Percentiles rank a stretch among this genome's conserved stretches.
These are phyloP conservation scores for Dothistroma septosporum DNA, from an alignment of 2,329 filamentous ascomycete species.

Conservation along the genomic window DNA sequence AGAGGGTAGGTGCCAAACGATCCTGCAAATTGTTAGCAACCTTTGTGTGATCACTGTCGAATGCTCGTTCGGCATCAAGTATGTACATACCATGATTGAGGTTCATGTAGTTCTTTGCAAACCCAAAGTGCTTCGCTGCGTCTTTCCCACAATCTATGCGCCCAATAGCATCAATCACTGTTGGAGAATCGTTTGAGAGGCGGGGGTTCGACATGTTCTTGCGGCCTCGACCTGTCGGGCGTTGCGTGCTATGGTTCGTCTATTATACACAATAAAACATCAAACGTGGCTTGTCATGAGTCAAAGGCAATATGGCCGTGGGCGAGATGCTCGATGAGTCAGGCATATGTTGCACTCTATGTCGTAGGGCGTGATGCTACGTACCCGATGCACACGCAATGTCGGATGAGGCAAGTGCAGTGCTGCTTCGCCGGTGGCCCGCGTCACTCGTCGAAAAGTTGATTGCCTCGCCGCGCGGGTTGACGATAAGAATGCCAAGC, in stretches of 20 bases:
- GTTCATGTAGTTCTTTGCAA: constrained; percentile 64
- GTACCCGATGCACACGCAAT: neutral
- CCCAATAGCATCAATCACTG: constrained; percentile 8
- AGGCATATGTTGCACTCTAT: neutral
- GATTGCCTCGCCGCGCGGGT: no score
- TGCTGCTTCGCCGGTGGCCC: neutral
- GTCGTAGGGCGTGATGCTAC: neutral
- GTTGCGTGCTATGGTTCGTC: neutral
- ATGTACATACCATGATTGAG: constrained; percentile 68
- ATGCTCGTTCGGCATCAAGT: neutral
- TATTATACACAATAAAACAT: no score
- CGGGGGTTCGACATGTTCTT: neutral
- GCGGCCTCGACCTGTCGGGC: neutral
- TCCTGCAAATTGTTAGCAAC: constrained; percentile 43
- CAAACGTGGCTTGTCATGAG: neutral
- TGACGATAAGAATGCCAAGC: neutral
- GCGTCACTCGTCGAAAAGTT: neutral
- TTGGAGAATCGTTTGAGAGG: neutral
- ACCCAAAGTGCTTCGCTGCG: constrained; percentile 63
- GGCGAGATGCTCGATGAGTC: neutral
- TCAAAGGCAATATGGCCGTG: neutral
- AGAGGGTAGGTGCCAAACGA: constrained; percentile 76
- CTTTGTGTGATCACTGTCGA: neutral
- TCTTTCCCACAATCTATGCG: constrained; percentile 33
- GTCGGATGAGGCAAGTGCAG: neutral